Percentiles rank a stretch among this genome's conserved stretches.
Conservation (phyloP, 75 land plant species). For the Cryptomeria japonica region DNA sequence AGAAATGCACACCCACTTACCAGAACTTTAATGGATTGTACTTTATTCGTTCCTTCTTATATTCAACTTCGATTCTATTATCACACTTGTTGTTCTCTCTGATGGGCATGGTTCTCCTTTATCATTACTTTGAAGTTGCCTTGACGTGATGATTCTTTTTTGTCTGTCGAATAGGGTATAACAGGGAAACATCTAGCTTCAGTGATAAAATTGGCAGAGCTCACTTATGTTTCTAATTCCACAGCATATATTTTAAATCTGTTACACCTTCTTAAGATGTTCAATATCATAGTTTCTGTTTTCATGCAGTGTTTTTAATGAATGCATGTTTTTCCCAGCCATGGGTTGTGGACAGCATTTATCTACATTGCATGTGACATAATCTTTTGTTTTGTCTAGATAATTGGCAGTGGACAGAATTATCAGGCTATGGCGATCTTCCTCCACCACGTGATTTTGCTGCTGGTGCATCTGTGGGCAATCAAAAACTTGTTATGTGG, state of each 20-base stretch:
- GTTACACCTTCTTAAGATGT: neutral
- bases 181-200: neutral
- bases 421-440: slow-evolving; percentile 86
- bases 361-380: slow-evolving; percentile 1
- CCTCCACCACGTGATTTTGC: slow-evolving; percentile 94
- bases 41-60: neutral
- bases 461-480: slow-evolving; percentile 89
- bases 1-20: neutral
- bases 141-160: neutral
- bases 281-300: neutral
- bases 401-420: slow-evolving; percentile 98
- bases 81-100: neutral
- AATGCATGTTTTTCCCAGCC: neutral
- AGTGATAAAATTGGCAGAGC: neutral
- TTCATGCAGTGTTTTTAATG: neutral
- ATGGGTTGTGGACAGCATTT: neutral
- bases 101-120: neutral
- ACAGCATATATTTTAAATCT: neutral
- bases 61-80: neutral
- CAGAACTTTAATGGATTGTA: neutral
- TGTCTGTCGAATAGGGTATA: neutral
- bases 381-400: slow-evolving; percentile 36
- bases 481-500: slow-evolving; percentile 89
- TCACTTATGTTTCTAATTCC: neutral
- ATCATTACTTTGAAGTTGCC: neutral